Evolutionary conservation across 352 stramenopile genomes (phyloP).

Genomic region (Globisporangium middletonii): DNA sequence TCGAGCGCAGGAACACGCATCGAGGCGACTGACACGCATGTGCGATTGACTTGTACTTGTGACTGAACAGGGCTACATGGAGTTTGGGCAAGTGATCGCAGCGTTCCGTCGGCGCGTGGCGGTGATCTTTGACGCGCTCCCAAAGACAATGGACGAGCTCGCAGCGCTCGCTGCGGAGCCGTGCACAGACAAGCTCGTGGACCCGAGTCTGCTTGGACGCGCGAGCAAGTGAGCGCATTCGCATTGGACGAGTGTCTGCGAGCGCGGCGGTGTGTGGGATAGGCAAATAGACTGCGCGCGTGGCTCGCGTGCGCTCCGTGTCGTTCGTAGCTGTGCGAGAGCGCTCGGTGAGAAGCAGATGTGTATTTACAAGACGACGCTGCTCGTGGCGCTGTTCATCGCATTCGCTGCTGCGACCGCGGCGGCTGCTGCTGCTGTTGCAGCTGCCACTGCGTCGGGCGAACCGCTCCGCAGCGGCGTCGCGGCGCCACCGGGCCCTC

Average conservation of each 20-base stretch:
- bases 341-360: too few relatives aligned
- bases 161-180: constrained; percentile 61
- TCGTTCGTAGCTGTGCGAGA: too few relatives aligned
- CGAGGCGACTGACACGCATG: not conserved
- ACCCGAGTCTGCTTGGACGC: constrained; percentile 8
- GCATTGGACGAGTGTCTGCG: not conserved
- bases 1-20: too few relatives aligned
- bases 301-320: not conserved
- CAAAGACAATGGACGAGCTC: constrained; percentile 52
- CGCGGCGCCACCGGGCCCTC: not conserved
- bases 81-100: constrained; percentile 77
- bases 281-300: not conserved
- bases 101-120: constrained; percentile 61
- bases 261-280: not conserved
- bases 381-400: not conserved
- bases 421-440: not conserved
- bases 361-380: constrained; percentile 2
- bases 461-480: not conserved
- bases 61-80: constrained; percentile 72
- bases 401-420: not conserved
- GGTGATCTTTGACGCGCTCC: constrained; percentile 69
- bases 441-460: constrained; percentile 1
- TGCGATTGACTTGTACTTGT: not conserved
- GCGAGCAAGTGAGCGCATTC: constrained; percentile 5
- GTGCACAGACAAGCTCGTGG: constrained; percentile 47